Conservation (phyloP, 805 yeast genomes). For the Cyberlindnera xishuangbannaensis region DNA sequence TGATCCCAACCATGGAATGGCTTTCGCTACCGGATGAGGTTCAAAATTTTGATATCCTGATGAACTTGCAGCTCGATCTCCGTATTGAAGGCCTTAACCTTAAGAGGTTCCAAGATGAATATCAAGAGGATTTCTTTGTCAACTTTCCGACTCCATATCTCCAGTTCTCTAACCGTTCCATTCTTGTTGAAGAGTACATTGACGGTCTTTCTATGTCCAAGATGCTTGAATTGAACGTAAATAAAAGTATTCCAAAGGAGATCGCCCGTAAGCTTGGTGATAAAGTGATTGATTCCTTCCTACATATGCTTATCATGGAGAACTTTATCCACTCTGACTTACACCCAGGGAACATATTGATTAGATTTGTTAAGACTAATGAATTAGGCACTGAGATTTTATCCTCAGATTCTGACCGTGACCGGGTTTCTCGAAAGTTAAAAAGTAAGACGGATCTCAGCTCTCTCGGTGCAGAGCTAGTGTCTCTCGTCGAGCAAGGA, state of each 20-base stretch:
- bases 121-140: constrained; percentile 49
- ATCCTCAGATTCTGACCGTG: constrained; percentile 19
- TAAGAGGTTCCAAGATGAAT: constrained; percentile 64
- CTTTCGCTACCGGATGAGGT: constrained; percentile 92
- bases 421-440: constrained; percentile 18
- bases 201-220: constrained; percentile 78
- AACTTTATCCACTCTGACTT: constrained; percentile 95
- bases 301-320: constrained; percentile 88
- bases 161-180: constrained; percentile 57
- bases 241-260: constrained; percentile 35
- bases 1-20: constrained; percentile 96
- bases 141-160: constrained; percentile 77
- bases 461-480: constrained; percentile 43
- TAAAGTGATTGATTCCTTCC: constrained; percentile 82
- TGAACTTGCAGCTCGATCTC: constrained; percentile 85
- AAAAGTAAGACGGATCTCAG: constrained; percentile 23
- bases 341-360: constrained; percentile 93
- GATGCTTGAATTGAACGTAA: constrained; percentile 40
- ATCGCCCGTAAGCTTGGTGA: constrained; percentile 69
- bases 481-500: constrained; percentile 43
- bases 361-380: constrained; percentile 54
- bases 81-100: constrained; percentile 86
- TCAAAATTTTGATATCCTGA: constrained; percentile 74
- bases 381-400: constrained; percentile 25
- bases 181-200: constrained; percentile 81